phyloP scores from a whole-genome alignment of 768 basidiomycete genomes.

The Krasilnikovozyma curviuscula region DNA sequence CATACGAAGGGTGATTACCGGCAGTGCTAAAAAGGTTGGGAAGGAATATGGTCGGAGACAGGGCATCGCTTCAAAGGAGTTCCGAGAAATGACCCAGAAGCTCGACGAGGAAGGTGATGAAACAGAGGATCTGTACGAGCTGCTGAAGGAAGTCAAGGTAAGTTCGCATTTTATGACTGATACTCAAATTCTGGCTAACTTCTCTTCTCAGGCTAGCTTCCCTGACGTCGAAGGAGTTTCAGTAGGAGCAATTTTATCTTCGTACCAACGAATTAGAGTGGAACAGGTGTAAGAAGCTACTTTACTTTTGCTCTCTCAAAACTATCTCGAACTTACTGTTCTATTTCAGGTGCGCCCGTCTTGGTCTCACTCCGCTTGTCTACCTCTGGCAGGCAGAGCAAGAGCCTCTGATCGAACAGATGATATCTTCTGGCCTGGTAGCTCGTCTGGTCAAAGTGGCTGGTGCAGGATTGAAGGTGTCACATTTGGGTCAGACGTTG shows the following conservation, averaged over 20 bases:
- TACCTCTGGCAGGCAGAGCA: constrained; percentile 94
- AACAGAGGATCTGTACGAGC: constrained; percentile 71
- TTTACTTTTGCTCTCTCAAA: neutral
- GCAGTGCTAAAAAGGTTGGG: constrained; percentile 58
- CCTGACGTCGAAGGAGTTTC: constrained; percentile 73
- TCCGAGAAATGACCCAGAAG: neutral
- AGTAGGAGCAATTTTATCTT: constrained; percentile 90
- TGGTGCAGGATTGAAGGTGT: constrained; percentile 62
- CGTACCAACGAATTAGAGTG: constrained; percentile 87
- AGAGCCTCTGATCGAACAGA: constrained; percentile 60
- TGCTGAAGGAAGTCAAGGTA: constrained; percentile 63
- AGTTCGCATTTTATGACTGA: constrained; percentile 8
- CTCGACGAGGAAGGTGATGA: constrained; percentile 58
- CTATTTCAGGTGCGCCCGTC: constrained; percentile 49
- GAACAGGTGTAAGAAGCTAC: constrained; percentile 67
- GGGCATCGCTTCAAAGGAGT: constrained; percentile 21
- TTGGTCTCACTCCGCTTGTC: constrained; percentile 56
- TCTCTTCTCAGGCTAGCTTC: constrained; percentile 38
- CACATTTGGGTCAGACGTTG: constrained; percentile 62
- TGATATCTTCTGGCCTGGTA: constrained; percentile 60
- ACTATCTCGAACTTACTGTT: neutral
- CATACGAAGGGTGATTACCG: constrained; percentile 59
- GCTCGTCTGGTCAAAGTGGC: constrained; percentile 87
- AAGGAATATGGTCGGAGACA: constrained; percentile 62
- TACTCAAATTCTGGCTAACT: neutral